Base-by-base conservation (phyloP, 2,329 filamentous ascomycete genomes). In the Sporothrix euskadiensis region DNA sequence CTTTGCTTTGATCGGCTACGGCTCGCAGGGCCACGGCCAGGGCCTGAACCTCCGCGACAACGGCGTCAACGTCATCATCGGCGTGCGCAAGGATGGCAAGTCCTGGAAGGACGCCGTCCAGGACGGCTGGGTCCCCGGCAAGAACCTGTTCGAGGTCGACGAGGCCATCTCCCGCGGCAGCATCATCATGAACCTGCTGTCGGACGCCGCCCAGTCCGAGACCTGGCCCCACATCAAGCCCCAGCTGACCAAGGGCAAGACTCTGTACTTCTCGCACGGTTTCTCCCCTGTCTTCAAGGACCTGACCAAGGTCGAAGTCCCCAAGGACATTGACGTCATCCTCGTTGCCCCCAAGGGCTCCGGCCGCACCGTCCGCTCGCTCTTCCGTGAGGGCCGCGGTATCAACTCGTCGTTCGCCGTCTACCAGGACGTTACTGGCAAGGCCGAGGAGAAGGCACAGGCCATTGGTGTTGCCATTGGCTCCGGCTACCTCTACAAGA, bases 211-310 rank as follows among this genome's bases (percentile, higher is more conserved):
- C 80, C 96, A 99, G 90, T 94, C 90, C 81, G 96, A 98, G 92
- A 99, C 96, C 77, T 99, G 96, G 96, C 94, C 96, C 81, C 88
- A 90, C 80, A 96, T 99, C 86, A 98, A 98, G 92, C 96, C 96
- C 82, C 93, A 97, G 87, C 88, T 99, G 81, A 94, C 92, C 85
- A 95, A 98, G 93, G 96, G 94, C 88, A 99, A 99, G 95, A 99
- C 96, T 75, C 93, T 99, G 80, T 99, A 99, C 92, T 99, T 99
- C 90, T 98, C 96, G 79, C 96, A 99, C 90, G 96, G 96, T 82
- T 99, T 99, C 93, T 98, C 96, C 77, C 96, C 96, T 83, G 94
- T 99, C 85, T 99, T 99, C 93, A 98, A 98, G 89, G 92, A 97
- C 84, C 91, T 96, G 83, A 99, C 96, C 89, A 97, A 98, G 86